A percentile compares a stretch with the other conserved stretches of the same genome.
Evolutionary conservation across 2,329 filamentous ascomycete genomes (phyloP).

Genomic region (Pyrenophora tritici-repentis): DNA sequence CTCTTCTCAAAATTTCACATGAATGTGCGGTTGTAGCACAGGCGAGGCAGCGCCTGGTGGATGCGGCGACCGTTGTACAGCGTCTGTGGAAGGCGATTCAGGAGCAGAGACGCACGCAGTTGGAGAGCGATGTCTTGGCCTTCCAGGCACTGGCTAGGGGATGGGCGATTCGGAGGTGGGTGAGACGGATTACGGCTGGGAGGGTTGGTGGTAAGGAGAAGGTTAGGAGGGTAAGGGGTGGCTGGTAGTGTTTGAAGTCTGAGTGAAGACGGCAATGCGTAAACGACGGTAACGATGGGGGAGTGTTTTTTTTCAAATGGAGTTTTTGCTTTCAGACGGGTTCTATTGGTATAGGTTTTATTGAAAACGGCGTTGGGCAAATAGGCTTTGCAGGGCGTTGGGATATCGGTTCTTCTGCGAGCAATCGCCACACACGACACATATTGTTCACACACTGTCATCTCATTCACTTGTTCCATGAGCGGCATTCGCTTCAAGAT

Average conservation of each 20-base stretch:
- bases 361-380: too few relatives aligned
- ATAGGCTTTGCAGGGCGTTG: too few relatives aligned
- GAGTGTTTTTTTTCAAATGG: too few relatives aligned
- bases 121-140: conserved; percentile 46
- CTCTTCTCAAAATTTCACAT: conserved; percentile 50
- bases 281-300: too few relatives aligned
- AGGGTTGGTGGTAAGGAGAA: conserved; percentile 40
- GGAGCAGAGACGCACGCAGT: conserved; percentile 38
- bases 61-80: conserved; percentile 52
- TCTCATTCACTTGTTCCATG: too few relatives aligned
- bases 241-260: conserved; percentile 32
- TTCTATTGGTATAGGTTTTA: too few relatives aligned
- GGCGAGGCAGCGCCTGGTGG: conserved; percentile 48
- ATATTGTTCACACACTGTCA: too few relatives aligned
- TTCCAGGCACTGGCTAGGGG: conserved; percentile 54
- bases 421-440: too few relatives aligned
- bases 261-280: too few relatives aligned
- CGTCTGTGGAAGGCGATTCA: conserved; percentile 50
- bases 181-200: conserved; percentile 32
- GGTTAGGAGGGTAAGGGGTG: conserved; percentile 43
- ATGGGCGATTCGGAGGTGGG: conserved; percentile 45
- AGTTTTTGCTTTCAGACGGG: too few relatives aligned
- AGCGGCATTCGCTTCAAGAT: too few relatives aligned
- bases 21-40: conserved; percentile 56
- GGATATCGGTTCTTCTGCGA: too few relatives aligned